Evolutionary conservation across 139 green algal genomes (phyloP).

Genomic region (Chlorella sp.): DNA sequence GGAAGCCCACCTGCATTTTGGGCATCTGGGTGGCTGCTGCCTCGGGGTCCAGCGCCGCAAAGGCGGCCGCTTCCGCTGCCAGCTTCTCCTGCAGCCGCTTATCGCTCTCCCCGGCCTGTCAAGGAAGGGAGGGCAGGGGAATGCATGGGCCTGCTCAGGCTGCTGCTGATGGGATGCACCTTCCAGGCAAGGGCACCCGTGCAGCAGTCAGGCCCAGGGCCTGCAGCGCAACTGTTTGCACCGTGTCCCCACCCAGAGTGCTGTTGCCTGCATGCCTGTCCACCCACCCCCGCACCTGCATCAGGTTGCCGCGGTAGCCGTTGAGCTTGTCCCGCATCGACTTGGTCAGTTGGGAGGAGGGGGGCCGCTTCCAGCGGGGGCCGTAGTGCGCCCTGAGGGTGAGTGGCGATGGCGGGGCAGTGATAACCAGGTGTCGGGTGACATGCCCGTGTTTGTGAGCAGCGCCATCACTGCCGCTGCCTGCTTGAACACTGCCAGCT

Average conservation of each 20-base stretch:
- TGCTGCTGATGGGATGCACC: neutral
- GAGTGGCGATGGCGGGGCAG: no score
- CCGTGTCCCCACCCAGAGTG: no score
- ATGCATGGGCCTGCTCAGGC: no score
- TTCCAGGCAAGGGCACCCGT: neutral
- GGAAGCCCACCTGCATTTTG: constrained; percentile 62
- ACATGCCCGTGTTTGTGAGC: no score
- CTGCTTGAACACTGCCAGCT: no score
- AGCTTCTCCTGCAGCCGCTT: constrained; percentile 63
- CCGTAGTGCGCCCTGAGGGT: constrained; percentile 63
- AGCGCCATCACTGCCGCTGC: no score
- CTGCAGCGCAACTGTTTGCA: neutral
- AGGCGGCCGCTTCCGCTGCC: constrained; percentile 50
- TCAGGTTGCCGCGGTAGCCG: constrained; percentile 70
- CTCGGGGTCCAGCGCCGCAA: constrained; percentile 65
- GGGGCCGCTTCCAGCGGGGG: constrained; percentile 63
- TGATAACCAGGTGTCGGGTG: neutral
- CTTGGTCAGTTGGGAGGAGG: constrained; percentile 69
- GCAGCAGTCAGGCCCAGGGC: neutral
- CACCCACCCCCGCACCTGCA: constrained; percentile 25
- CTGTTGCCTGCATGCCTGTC: no score
- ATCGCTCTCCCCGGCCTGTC: constrained; percentile 78
- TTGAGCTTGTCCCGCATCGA: constrained; percentile 77
- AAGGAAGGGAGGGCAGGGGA: neutral
- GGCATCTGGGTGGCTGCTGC: constrained; percentile 71